Conservation (phyloP, 352 stramenopile genomes). For the Blastocystis sp. region DNA sequence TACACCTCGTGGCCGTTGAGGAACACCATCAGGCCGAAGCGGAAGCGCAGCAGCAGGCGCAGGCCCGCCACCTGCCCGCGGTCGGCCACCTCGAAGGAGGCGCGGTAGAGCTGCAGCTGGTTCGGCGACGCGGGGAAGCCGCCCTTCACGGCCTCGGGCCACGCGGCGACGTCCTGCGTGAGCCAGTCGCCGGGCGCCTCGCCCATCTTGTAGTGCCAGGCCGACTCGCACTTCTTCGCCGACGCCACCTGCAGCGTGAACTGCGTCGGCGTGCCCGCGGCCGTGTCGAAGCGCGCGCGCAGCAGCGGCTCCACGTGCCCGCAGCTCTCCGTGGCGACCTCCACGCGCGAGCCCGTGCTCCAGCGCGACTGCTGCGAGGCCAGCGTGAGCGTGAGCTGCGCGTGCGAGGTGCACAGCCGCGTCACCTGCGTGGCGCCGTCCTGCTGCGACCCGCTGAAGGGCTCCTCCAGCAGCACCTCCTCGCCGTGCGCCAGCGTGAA, state of each 20-base stretch:
- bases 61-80: not conserved
- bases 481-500: slow-evolving; percentile 10
- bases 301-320: not conserved
- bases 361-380: not conserved
- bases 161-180: not conserved
- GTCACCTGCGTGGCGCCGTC: not conserved
- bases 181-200: not conserved
- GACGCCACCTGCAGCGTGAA: not conserved
- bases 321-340: not conserved
- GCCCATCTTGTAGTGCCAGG: slow-evolving; percentile 16
- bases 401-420: not conserved
- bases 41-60: not conserved
- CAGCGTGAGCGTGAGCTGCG: not conserved
- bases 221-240: not conserved
- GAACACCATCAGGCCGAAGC: slow-evolving; percentile 15
- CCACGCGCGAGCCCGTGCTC: not conserved
- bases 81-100: not conserved
- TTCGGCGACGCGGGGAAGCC: not conserved
- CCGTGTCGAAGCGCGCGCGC: not conserved
- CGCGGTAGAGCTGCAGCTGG: slow-evolving; percentile 20
- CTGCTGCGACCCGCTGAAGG: not conserved
- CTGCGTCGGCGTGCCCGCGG: not conserved
- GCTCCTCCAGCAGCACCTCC: not conserved
- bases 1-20: slow-evolving; percentile 44
- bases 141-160: not conserved